Base-by-base conservation (phyloP, 1,139 yeast species). In the Geotrichum bryndzae region DNA sequence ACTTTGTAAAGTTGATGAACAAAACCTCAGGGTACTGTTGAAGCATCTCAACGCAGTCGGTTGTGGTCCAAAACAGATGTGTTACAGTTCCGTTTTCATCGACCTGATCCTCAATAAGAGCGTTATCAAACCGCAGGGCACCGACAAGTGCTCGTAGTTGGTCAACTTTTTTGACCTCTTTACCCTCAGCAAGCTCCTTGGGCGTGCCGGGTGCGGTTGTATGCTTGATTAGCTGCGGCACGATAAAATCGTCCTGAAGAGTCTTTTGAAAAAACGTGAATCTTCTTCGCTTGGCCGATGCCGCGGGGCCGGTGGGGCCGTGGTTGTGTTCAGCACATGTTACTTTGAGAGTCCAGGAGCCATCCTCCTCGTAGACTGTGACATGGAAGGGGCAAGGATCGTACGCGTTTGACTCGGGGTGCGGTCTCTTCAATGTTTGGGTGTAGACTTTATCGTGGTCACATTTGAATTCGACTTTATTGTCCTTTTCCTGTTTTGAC, bases 71-170 rank as follows among this genome's bases (percentile, higher is more conserved):
- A 25, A 62, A 62, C 45, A 62, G 48, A 33, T 62, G 61, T 2
- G 62, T 54, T 8, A 62, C 60, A 25, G 58, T 50, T n/a, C 59
- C 62, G n/a, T 56, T 29, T 31, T 59, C 58, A 31, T 62, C 62
- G 22, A 62, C 18, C 22, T 56, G 53, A n/a, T 62, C 64, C n/a
- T 54, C 58, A 18, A 62, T 54, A 11, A 59, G 53, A 1, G 64
- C 64, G 45, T 62, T 62, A 53, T 62, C 64, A 31, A 62, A 62
- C 5, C 61, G 57, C 5, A 62, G 54, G 5, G 64, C 64, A n/a
- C 64, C 64, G 15, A 62, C 61, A 5, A 62, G 52, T 3, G 62
- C 62, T 29, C 59, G 59, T 6, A 62, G 58, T 31, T 46, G 45
- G 25, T 59, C 60, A 27, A 46, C 50, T 48, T 56, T 52, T 31